Evolutionary conservation across 768 basidiomycete genomes (phyloP).

Genomic region (Inosperma sp.): DNA sequence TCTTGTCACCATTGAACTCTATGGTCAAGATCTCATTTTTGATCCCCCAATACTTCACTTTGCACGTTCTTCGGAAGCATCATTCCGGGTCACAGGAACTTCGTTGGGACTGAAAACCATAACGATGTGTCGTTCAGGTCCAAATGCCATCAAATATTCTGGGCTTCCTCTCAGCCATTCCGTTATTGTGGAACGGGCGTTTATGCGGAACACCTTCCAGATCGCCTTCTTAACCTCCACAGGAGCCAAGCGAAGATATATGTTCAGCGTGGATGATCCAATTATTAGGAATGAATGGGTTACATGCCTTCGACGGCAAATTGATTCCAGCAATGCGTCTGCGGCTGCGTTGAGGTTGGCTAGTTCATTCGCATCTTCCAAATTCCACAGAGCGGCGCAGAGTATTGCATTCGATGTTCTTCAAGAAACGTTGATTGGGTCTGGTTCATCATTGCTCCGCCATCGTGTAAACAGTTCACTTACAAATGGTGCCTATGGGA

Average conservation of each 20-base stretch:
- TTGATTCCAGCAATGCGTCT: slow-evolving; percentile 44
- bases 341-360: slow-evolving; percentile 29
- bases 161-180: slow-evolving; percentile 76
- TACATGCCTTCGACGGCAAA: slow-evolving; percentile 60
- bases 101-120: slow-evolving; percentile 79
- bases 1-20: slow-evolving; percentile 74
- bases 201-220: slow-evolving; percentile 97
- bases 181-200: slow-evolving; percentile 81
- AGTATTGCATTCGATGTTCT: slow-evolving; percentile 77
- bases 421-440: slow-evolving; percentile 70
- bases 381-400: slow-evolving; percentile 64
- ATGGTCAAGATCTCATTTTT: slow-evolving; percentile 83
- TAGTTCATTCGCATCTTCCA: slow-evolving; percentile 35
- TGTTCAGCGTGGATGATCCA: slow-evolving; percentile 88
- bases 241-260: slow-evolving; percentile 76
- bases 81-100: slow-evolving; percentile 88
- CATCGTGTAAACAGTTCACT: slow-evolving; percentile 18
- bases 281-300: slow-evolving; percentile 73
- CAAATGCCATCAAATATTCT: slow-evolving; percentile 77
- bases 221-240: slow-evolving; percentile 72
- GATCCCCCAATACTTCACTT: slow-evolving; percentile 85
- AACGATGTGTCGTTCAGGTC: slow-evolving; percentile 77
- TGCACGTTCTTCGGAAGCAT: slow-evolving; percentile 68
- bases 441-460: slow-evolving; percentile 8
- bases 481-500: slow-evolving; percentile 14